Conservation (phyloP, 2,329 filamentous ascomycete genomes). For the Phaeosphaeriaceae sp. region DNA sequence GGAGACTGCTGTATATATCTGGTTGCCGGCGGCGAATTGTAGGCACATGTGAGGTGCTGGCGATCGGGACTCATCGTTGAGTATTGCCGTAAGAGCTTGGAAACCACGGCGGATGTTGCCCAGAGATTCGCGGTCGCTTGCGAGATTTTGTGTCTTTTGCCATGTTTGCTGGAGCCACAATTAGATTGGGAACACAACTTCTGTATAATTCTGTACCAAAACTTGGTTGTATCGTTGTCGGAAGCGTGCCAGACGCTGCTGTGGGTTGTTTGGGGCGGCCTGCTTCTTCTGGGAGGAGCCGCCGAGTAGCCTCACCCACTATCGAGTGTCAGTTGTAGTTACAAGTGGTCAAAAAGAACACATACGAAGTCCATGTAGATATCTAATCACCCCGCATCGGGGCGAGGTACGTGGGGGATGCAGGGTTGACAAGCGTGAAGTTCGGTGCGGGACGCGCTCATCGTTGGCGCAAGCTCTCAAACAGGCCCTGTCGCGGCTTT, state of each 20-base stretch:
- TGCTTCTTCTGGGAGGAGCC: conserved; percentile 61
- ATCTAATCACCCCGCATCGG: conserved; percentile 3
- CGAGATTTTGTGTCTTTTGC: conserved; percentile 62
- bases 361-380: conserved; percentile 3
- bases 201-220: conserved; percentile 50
- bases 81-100: conserved; percentile 68
- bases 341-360: neutral
- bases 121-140: conserved; percentile 60
- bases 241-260: conserved; percentile 68
- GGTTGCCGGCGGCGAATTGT: conserved; percentile 81
- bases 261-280: conserved; percentile 61
- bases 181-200: conserved; percentile 16
- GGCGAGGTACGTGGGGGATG: conserved; percentile 1
- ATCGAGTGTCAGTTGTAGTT: neutral
- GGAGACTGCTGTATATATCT: conserved; percentile 88
- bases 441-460: neutral
- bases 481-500: neutral
- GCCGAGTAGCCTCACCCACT: conserved; percentile 71
- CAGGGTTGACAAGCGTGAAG: neutral
- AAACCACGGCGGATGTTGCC: conserved; percentile 61
- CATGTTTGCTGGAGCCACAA: conserved; percentile 62
- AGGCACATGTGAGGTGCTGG: conserved; percentile 93
- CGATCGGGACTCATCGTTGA: conserved; percentile 87
- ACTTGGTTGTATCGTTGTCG: conserved; percentile 68
- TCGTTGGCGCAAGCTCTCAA: neutral